A percentile compares a stretch with the other conserved stretches of the same genome.
Conservation (phyloP, 2,329 filamentous ascomycete genomes). For the Fusarium lateritium region DNA sequence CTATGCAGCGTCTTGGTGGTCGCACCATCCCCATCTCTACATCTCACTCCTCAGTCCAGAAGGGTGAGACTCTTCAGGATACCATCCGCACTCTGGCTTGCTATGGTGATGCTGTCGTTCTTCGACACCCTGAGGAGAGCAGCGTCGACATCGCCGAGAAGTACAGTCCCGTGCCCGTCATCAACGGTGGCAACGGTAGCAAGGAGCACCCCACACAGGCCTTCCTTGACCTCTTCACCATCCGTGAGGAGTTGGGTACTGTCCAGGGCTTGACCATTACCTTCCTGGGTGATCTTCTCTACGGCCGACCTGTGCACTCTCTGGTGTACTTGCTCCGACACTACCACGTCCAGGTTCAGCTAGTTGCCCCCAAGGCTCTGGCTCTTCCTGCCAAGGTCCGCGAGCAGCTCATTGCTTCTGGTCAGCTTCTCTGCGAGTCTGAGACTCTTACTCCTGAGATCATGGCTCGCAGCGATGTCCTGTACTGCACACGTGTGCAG, state of each 20-base stretch:
- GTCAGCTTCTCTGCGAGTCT: constrained; percentile 83
- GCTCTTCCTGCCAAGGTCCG: constrained; percentile 82
- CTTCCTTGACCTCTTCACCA: constrained; percentile 97
- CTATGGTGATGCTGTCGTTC: constrained; percentile 95
- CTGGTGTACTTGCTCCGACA: constrained; percentile 93
- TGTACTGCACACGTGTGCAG: constrained; percentile 98
- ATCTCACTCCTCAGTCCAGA: constrained; percentile 88
- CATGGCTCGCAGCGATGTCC: constrained; percentile 86
- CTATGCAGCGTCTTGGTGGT: constrained; percentile 97
- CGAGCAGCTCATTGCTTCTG: constrained; percentile 78
- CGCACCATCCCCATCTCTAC: constrained; percentile 87
- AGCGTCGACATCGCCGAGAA: constrained; percentile 87
- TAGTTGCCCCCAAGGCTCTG: constrained; percentile 87
- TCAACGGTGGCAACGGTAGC: constrained; percentile 97
- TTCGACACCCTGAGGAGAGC: constrained; percentile 89
- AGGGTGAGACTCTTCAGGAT: constrained; percentile 94
- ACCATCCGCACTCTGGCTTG: constrained; percentile 93
- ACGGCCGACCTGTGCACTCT: constrained; percentile 95
- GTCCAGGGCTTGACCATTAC: constrained; percentile 97
- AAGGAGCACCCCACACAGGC: constrained; percentile 98
- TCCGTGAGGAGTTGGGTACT: constrained; percentile 95
- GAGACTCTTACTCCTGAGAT: constrained; percentile 89
- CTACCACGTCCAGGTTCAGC: constrained; percentile 95
- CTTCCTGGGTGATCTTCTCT: constrained; percentile 92
- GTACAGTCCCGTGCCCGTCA: constrained; percentile 90